These are phyloP conservation scores for Citrus sinensis DNA, from an alignment of 345 rosid genomes.

Conservation along the genomic window DNA sequence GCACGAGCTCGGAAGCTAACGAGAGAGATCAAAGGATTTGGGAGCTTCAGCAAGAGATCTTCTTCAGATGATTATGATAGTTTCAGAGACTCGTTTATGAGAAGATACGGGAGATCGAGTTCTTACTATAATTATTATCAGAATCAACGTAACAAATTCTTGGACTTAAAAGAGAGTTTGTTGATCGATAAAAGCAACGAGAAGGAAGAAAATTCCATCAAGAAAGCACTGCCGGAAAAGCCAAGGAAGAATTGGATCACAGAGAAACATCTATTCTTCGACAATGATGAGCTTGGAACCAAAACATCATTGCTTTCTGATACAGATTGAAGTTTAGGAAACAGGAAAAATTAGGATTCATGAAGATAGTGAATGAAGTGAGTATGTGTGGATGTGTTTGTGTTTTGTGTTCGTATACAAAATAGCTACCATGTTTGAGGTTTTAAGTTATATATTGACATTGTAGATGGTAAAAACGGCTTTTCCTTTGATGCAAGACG, in stretches of 20 bases:
- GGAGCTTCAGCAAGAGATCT: conserved; percentile 44
- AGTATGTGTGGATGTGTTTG: neutral
- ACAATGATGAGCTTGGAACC: conserved; percentile 7
- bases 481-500: neutral
- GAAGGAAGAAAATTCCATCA: neutral
- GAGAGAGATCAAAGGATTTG: conserved; percentile 62
- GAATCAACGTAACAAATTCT: conserved; percentile 6
- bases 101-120: conserved; percentile 24
- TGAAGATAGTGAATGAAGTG: neutral
- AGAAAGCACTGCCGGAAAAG: neutral
- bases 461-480: neutral
- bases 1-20: conserved; percentile 44
- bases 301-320: conserved; percentile 32
- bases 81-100: conserved; percentile 1
- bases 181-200: neutral
- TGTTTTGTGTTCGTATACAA: neutral
- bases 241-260: neutral
- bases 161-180: conserved; percentile 3
- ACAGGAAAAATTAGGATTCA: neutral
- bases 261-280: conserved; percentile 45
- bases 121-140: conserved; percentile 9
- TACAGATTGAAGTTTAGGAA: neutral
- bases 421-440: neutral
- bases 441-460: too few relatives aligned
- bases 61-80: conserved; percentile 12